Base-by-base conservation (phyloP, 257 asterid genomes). In the Asclepias syriaca region DNA sequence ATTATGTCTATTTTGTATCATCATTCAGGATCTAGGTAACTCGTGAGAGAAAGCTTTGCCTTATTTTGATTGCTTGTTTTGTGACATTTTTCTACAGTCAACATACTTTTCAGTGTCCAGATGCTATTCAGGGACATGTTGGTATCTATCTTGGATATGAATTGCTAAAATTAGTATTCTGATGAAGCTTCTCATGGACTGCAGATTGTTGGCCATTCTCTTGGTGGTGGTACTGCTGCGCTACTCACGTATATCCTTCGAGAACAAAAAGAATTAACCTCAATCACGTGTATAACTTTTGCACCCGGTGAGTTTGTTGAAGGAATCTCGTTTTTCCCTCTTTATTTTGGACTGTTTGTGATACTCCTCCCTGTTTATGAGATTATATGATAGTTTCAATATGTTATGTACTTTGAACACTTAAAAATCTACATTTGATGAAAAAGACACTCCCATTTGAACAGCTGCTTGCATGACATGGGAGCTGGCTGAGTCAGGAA, bases 191-290 rank as follows among this genome's bases (percentile, higher is more conserved):
- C 50, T 37, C 32, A 76, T 64, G 68, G 72, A 68, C 69, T 84
- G 74, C 85, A 91, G 97, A 78, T 91, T 66, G 91, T 91, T 61
- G 97, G 97, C 39, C 97, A 91, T 78, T 91, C 97, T 72, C 96
- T 91, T 71, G 97, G 97, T 72, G 97, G 97, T 54, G 97, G 96
- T 78, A 91, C 97, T 34, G 96, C 97, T 56, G 97, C 97, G 43
- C 81, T 91, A 71, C 88, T 91, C 24, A 89, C 97, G 8, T 91
- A 91, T 76, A 91, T 91, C 69, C 94, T 91, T 66, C 85, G 97
- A 73, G 97, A 91, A 73, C 94, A 84, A 79, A 81, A 86, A 77
- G 97, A 86, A 74, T 84, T 91, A 54, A 82, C 90, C 21, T 80
- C 92, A 66, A 79, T 85, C 73, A 86, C 91, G 22, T 89, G 90